Percentiles rank a stretch among this genome's conserved stretches.
Conservation (phyloP, 306 rosid genomes). For the Echinosophora koreensis region DNA sequence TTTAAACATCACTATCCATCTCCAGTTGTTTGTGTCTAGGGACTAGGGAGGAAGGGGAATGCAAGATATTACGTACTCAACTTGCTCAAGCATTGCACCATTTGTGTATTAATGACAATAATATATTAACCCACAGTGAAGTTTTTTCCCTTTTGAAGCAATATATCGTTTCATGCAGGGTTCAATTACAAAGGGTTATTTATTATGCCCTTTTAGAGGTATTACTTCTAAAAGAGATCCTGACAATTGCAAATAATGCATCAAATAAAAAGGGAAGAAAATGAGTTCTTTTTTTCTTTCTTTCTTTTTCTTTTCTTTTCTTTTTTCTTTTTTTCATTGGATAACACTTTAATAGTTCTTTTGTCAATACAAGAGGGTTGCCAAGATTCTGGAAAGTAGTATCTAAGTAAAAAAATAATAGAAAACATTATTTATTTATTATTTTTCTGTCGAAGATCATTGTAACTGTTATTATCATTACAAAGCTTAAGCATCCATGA, state of each 20-base stretch:
- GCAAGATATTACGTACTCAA: not conserved
- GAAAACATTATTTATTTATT: not conserved
- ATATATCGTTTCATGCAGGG: not conserved
- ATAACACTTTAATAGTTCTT: not conserved
- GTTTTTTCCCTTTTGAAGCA: not conserved
- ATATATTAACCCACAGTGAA: not conserved
- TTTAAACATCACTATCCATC: not conserved
- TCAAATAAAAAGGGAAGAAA: not conserved
- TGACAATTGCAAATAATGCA: not conserved
- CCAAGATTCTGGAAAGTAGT: not conserved
- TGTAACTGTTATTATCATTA: constrained; percentile 11
- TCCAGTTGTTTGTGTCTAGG: not conserved
- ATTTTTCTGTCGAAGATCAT: constrained; percentile 8
- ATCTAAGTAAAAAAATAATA: not conserved
- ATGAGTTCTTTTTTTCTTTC: not conserved
- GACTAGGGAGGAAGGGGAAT: not conserved
- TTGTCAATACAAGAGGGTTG: not conserved
- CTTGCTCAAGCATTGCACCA: not conserved
- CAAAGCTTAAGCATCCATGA: constrained; percentile 5
- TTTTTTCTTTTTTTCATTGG: not conserved
- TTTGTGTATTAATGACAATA: not conserved
- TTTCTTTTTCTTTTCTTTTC: too few relatives aligned
- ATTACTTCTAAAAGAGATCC: constrained; percentile 3
- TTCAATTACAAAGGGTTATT: not conserved
- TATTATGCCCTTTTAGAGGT: constrained; percentile 11